phyloP scores from a whole-genome alignment of 106 monocot genomes.

The Phalaenopsis equestris region DNA sequence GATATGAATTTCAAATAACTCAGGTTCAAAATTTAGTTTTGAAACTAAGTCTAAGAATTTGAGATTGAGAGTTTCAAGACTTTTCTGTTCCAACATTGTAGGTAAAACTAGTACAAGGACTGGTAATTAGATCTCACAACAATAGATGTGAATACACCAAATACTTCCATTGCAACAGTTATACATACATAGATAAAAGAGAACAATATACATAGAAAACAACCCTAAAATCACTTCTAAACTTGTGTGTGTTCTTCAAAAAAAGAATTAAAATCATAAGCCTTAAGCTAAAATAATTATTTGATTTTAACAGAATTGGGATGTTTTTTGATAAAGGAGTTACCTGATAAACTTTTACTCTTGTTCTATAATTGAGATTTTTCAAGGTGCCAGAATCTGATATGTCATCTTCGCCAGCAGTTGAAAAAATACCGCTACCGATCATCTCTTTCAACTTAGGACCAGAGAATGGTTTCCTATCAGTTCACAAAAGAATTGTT shows the following conservation, averaged over 20 bases:
- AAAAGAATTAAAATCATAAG: neutral
- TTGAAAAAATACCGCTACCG: constrained; percentile 68
- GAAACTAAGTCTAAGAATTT: too few relatives aligned
- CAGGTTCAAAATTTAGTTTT: too few relatives aligned
- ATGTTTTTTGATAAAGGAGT: neutral
- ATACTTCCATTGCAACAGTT: too few relatives aligned
- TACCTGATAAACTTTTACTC: constrained; percentile 46
- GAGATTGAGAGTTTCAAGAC: too few relatives aligned
- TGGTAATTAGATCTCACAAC: too few relatives aligned
- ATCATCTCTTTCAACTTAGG: constrained; percentile 59
- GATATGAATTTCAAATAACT: too few relatives aligned
- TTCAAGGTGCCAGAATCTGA: constrained; percentile 25
- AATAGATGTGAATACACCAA: too few relatives aligned
- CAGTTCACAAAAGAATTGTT: neutral
- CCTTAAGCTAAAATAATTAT: neutral
- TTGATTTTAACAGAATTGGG: neutral
- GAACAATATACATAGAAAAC: neutral
- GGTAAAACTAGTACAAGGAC: too few relatives aligned
- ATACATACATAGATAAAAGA: neutral
- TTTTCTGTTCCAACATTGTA: too few relatives aligned
- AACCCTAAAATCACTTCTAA: neutral
- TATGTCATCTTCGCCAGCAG: constrained; percentile 24
- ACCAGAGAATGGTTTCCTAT: constrained; percentile 60
- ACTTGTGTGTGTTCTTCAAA: neutral
- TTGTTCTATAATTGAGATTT: constrained; percentile 31